These are phyloP conservation scores for Fusarium equiseti DNA, from an alignment of 2,329 filamentous ascomycete species.

Conservation along the genomic window DNA sequence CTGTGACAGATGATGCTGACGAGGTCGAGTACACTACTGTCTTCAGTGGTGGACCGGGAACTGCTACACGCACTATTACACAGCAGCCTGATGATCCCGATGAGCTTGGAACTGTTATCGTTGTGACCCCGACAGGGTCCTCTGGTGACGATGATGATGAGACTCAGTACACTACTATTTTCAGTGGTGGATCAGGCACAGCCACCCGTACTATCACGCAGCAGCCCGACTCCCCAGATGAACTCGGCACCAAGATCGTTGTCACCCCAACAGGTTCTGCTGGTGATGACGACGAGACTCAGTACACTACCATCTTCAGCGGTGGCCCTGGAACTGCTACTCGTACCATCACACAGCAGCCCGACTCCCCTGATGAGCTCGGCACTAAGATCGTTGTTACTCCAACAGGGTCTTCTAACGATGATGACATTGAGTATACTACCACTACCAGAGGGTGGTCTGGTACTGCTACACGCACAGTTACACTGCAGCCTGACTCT, in stretches of 20 bases:
- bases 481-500: not conserved
- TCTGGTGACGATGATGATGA: not conserved
- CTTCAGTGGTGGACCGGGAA: not conserved
- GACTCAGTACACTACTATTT: not conserved
- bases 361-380: not conserved
- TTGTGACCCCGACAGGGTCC: not conserved
- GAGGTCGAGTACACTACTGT: not conserved
- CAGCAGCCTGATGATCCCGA: not conserved
- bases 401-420: not conserved
- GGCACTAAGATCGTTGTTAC: not conserved
- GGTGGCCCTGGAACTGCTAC: not conserved
- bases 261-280: not conserved
- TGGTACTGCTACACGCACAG: not conserved
- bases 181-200: not conserved
- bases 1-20: not conserved
- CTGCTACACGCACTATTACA: conserved; percentile 1
- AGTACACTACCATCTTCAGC: too few relatives aligned
- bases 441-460: not conserved
- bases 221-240: not conserved
- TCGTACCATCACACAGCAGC: not conserved
- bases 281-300: too few relatives aligned
- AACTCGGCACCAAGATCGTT: not conserved
- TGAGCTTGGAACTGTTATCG: not conserved
- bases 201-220: not conserved
- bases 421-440: not conserved